Percentiles rank a stretch among this genome's conserved stretches.
Conservation (phyloP, 192 early-diverging fungal species). For the Ambispora gerdemannii region DNA sequence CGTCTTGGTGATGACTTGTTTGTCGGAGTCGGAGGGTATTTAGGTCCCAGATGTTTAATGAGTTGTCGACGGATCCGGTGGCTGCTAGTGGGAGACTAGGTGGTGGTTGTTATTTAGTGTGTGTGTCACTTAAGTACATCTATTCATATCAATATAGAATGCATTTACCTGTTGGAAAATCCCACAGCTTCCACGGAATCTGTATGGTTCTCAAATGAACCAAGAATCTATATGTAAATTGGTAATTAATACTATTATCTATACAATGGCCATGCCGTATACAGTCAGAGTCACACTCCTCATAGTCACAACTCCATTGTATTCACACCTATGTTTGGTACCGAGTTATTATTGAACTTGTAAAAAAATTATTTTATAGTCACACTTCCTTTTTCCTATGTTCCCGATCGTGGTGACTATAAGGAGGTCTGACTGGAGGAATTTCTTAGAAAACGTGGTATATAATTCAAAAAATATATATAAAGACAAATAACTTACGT, state of each 20-base stretch:
- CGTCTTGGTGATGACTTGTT: constrained; percentile 80
- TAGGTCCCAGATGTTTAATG: constrained; percentile 90
- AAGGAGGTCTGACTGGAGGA: too few relatives aligned
- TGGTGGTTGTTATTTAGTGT: background rate
- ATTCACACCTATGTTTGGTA: too few relatives aligned
- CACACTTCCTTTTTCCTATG: too few relatives aligned
- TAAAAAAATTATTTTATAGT: too few relatives aligned
- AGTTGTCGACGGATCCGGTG: constrained; percentile 85
- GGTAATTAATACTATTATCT: background rate
- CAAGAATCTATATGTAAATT: constrained; percentile 58
- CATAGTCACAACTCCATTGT: too few relatives aligned
- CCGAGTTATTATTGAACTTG: too few relatives aligned
- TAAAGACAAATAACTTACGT: constrained; percentile 38
- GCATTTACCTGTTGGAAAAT: constrained; percentile 61
- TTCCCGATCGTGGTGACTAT: too few relatives aligned
- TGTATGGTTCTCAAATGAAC: constrained; percentile 74
- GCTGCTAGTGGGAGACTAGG: constrained; percentile 69
- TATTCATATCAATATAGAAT: background rate
- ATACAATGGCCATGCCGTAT: too few relatives aligned
- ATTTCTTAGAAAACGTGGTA: too few relatives aligned
- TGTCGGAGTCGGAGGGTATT: constrained; percentile 76
- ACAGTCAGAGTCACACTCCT: too few relatives aligned
- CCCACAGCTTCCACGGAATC: constrained; percentile 87
- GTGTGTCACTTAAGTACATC: background rate
- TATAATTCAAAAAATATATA: too few relatives aligned